These are phyloP conservation scores for Aspergillus fumigatus DNA, from an alignment of 2,329 filamentous ascomycete species.

Conservation along the genomic window DNA sequence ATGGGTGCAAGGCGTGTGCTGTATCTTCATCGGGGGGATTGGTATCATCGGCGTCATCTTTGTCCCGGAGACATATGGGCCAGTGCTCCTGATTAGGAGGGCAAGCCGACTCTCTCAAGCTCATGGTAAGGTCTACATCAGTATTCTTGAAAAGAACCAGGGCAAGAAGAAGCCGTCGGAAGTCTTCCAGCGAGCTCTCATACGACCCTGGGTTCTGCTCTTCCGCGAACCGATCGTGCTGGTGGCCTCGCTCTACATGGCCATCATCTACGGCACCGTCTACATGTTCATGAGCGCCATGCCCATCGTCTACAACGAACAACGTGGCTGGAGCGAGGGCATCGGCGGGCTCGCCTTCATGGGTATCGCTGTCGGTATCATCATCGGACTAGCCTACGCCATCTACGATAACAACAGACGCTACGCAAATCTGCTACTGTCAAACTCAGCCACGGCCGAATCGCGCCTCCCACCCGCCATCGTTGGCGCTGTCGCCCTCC, in stretches of 20 bases:
- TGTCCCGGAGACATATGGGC: constrained; percentile 5
- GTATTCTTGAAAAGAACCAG: constrained; percentile 1
- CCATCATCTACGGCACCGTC: constrained; percentile 14
- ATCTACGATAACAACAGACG: not conserved
- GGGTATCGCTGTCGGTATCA: constrained; percentile 40
- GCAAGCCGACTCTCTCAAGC: not conserved
- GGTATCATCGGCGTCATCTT: not conserved
- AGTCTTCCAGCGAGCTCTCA: not conserved
- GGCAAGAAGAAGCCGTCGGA: not conserved
- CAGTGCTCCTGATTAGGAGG: not conserved
- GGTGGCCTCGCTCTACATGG: constrained; percentile 10
- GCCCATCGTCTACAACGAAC: constrained; percentile 13
- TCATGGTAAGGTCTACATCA: constrained; percentile 4
- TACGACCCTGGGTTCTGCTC: constrained; percentile 3
- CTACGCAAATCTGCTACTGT: not conserved
- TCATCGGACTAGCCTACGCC: constrained; percentile 4
- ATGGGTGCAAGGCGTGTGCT: constrained; percentile 3
- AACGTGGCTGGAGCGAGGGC: constrained; percentile 39
- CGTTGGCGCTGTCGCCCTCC: constrained; percentile 1
- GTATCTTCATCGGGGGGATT: not conserved
- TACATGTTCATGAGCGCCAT: constrained; percentile 18
- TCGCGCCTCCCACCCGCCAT: not conserved
- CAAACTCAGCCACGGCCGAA: not conserved
- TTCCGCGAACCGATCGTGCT: constrained; percentile 10
- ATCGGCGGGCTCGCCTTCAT: constrained; percentile 46